phyloP scores from a whole-genome alignment of 768 basidiomycete species.

The Phaffia tasmanica region DNA sequence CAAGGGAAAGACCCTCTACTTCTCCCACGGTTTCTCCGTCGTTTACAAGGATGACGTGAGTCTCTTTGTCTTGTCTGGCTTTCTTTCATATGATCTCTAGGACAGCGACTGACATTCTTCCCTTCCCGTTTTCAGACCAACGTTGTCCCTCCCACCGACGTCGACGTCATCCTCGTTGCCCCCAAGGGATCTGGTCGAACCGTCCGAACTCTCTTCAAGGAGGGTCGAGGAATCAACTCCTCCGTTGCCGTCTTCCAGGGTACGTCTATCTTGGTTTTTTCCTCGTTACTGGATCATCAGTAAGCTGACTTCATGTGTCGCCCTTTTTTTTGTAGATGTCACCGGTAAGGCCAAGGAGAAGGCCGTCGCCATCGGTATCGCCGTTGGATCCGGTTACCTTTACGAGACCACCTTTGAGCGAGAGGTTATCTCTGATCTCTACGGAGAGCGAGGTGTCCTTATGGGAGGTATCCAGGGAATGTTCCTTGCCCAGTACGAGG shows the following conservation, averaged over 20 bases:
- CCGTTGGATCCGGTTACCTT: constrained; percentile 89
- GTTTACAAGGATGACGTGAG: constrained; percentile 82
- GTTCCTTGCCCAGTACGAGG: constrained; percentile 97
- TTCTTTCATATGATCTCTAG: background rate
- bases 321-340: constrained; percentile 95
- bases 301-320: constrained; percentile 48
- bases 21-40: constrained; percentile 98
- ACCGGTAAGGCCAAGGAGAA: constrained; percentile 96
- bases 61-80: constrained; percentile 16
- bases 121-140: constrained; percentile 47
- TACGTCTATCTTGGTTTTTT: background rate
- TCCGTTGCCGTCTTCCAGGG: constrained; percentile 26
- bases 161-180: constrained; percentile 98
- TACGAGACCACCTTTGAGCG: constrained; percentile 99
- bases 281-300: background rate
- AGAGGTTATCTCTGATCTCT: constrained; percentile 98
- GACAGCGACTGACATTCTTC: background rate
- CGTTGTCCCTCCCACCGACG: constrained; percentile 78
- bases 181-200: constrained; percentile 98
- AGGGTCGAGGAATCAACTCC: constrained; percentile 89
- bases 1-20: constrained; percentile 99
- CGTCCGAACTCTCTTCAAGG: constrained; percentile 98
- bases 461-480: constrained; percentile 99
- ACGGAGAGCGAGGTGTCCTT: constrained; percentile 98
- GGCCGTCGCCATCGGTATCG: constrained; percentile 88